Percentiles rank a stretch among this genome's conserved stretches.
Evolutionary conservation across 2,329 filamentous ascomycete species (phyloP).

Genomic region (Periglandula ipomoeae): DNA sequence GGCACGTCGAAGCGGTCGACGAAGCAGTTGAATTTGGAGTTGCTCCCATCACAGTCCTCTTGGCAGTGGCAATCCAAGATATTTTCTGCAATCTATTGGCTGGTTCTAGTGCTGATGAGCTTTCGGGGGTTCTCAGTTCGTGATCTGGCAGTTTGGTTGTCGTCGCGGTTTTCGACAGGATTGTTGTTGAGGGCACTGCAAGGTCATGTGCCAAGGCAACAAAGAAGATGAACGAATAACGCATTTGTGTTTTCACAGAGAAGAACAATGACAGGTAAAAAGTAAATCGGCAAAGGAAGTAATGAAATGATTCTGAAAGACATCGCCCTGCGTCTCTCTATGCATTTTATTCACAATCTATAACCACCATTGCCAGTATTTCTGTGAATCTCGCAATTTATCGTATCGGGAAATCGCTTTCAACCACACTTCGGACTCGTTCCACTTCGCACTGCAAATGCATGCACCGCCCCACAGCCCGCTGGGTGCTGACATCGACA

Average conservation of each 20-base stretch:
- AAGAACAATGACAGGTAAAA: no score
- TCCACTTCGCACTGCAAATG: background rate
- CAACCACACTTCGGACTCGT: slow-evolving; percentile 3
- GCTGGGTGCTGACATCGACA: background rate
- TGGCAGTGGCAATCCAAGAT: slow-evolving; percentile 14
- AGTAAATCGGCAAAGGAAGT: no score
- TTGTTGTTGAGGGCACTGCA: no score
- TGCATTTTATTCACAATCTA: background rate
- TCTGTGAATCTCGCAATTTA: slow-evolving; percentile 4
- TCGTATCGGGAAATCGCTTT: background rate
- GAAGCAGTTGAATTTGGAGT: no score
- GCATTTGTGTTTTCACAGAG: no score
- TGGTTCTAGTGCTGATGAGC: no score
- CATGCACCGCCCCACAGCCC: background rate
- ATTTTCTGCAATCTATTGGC: background rate
- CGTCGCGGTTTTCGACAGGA: no score
- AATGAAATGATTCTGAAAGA: no score
- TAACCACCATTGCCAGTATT: background rate
- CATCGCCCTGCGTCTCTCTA: background rate
- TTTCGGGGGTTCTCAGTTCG: no score
- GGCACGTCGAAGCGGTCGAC: slow-evolving; percentile 24
- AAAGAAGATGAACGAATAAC: no score
- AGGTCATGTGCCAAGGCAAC: no score
- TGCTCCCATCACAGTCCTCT: slow-evolving; percentile 24
- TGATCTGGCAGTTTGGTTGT: no score